phyloP scores from a whole-genome alignment of 2,329 filamentous ascomycete genomes.

The Pseudogymnoascus sp. region DNA sequence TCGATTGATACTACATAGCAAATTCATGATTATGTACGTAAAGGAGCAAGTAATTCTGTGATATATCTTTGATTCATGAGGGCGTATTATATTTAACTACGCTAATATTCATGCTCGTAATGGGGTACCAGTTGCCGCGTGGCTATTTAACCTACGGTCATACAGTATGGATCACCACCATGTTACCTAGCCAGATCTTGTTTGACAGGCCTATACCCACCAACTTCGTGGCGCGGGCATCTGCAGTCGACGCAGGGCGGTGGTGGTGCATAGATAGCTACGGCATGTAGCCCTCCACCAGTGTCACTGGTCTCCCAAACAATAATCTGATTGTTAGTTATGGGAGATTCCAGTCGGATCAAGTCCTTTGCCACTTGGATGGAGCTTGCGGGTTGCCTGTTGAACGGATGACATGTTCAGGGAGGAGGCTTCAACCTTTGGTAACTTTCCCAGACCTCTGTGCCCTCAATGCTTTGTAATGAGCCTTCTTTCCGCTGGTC shows the following conservation, averaged over 20 bases:
- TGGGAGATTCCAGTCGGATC: neutral
- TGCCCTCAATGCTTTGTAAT: slow-evolving; percentile 72
- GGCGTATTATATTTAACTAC: neutral
- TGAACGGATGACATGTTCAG: neutral
- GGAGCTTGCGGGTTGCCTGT: neutral
- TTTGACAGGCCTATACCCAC: neutral
- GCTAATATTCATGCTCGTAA: neutral
- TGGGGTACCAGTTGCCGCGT: neutral
- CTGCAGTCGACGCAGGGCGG: neutral
- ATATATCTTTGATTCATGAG: neutral
- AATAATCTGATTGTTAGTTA: slow-evolving; percentile 4
- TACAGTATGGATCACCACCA: slow-evolving; percentile 3
- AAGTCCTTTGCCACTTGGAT: slow-evolving; percentile 5
- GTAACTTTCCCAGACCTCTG: slow-evolving; percentile 35
- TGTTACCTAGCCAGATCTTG: neutral
- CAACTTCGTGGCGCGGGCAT: neutral
- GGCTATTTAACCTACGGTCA: slow-evolving; percentile 6
- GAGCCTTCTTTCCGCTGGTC: slow-evolving; percentile 77
- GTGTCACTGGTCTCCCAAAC: slow-evolving; percentile 3
- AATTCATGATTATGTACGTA: neutral
- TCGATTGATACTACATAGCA: neutral
- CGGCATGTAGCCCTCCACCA: neutral
- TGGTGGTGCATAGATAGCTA: neutral
- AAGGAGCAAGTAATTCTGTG: neutral
- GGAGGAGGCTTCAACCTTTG: slow-evolving; percentile 12